A percentile compares a stretch with the other conserved stretches of the same genome.
These are phyloP conservation scores for Calonectria pseudoturangicola DNA, from an alignment of 2,329 filamentous ascomycete species.

Conservation along the genomic window DNA sequence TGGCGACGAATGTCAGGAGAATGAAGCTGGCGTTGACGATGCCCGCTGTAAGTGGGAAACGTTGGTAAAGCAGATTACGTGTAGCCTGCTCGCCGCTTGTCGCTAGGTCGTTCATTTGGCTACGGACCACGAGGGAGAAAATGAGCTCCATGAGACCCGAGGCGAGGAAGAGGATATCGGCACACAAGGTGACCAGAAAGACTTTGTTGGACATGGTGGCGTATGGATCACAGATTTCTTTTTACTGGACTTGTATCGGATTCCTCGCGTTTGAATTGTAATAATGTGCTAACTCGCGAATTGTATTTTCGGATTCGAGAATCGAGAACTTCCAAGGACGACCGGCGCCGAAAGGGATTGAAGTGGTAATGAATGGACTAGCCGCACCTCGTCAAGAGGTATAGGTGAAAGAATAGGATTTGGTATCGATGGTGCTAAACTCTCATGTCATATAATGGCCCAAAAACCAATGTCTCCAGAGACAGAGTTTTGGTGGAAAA, in stretches of 20 bases:
- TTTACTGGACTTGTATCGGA: neutral
- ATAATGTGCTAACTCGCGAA: neutral
- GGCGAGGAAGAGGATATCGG: conserved; percentile 71
- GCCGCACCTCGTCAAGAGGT: conserved; percentile 52
- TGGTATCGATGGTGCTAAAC: conserved; percentile 43
- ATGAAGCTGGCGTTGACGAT: conserved; percentile 84
- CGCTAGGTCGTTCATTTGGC: conserved; percentile 65
- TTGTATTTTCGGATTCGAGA: conserved; percentile 28
- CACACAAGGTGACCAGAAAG: conserved; percentile 68
- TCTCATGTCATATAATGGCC: conserved; percentile 25
- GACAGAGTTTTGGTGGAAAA: neutral
- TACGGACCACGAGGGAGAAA: conserved; percentile 72
- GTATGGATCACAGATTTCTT: conserved; percentile 15
- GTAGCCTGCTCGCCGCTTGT: conserved; percentile 69
- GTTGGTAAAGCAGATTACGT: conserved; percentile 70
- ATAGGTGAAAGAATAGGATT: conserved; percentile 37
- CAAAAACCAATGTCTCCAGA: neutral
- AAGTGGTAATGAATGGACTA: conserved; percentile 40
- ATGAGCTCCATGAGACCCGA: conserved; percentile 73
- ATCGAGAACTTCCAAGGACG: conserved; percentile 43
- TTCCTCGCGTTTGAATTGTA: neutral
- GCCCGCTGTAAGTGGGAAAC: conserved; percentile 77
- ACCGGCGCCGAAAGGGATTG: conserved; percentile 47
- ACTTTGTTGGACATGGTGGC: conserved; percentile 73
- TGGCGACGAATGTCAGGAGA: conserved; percentile 81